Evolutionary conservation across 1,284 basidiomycete genomes (phyloP), one percentile per base, ranked within the genome.

Genomic region (Naganishia albida): DNA sequence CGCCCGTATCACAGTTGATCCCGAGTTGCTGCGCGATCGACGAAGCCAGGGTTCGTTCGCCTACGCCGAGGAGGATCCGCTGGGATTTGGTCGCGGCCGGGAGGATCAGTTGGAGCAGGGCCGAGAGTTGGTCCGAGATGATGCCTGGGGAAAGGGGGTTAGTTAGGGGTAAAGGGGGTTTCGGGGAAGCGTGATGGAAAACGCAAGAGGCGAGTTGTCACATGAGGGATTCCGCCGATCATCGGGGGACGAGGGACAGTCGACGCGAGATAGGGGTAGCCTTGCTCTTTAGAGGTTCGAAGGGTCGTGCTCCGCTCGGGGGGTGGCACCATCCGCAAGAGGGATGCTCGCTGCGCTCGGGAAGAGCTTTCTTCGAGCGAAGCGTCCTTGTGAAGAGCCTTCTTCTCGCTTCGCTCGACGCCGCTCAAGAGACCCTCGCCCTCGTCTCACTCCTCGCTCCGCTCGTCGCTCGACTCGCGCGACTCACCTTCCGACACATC

Each of bases 401-500:
- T n/a, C n/a, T 23, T 48, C 46, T 48, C 26, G 50, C 50, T 52
- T 30, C 50, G 26, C n/a, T 38, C 51, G 51, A 16, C 18, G 23
- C 2, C 23, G 8, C 42, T 26, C 15, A 25, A 15, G 43, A 44
- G 4, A 34, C 23, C 23, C 51, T 39, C 52, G 52, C 52, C 20
- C 39, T 55, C 39, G 39, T 43, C 39, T 23, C 55, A 12, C 26
- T 15, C 16, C 46, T 51, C 59, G 28, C 30, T 34, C 26, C 34
- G 56, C 56, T 60, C 56, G 46, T 25, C 34, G 23, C 42, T 39
- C 30, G 6, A 10, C 28, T 38, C 56, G 34, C 30, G 10, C 16
- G n/a, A 59, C 82, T 60, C 71, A 93, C 95, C 93, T 84, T 98
- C 95, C 6, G 95, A 98, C 18, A 99, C 82, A 80, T 99, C 94